Percentiles rank a stretch among this genome's conserved stretches.
Conservation (phyloP, 2,329 filamentous ascomycete species). For the Microdochium nivale region DNA sequence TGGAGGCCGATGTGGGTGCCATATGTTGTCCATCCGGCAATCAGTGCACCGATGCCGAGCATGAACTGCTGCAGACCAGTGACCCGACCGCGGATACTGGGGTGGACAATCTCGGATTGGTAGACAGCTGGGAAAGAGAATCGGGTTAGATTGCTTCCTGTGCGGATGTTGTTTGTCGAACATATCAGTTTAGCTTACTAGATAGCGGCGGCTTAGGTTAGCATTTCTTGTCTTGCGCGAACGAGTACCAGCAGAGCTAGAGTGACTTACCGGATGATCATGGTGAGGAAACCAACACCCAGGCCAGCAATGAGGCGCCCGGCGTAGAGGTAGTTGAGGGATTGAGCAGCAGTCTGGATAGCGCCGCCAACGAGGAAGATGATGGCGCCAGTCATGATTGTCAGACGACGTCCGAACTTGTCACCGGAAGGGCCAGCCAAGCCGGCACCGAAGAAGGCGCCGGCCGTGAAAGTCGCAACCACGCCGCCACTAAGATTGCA, state of each 20-base stretch:
- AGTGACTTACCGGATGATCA: conserved; percentile 27
- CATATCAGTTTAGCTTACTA: conserved; percentile 14
- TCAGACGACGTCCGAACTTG: conserved; percentile 50
- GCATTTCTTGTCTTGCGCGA: conserved; percentile 31
- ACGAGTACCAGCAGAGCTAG: neutral
- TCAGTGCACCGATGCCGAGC: conserved; percentile 66
- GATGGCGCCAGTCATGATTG: conserved; percentile 62
- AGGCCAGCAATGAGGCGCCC: conserved; percentile 63
- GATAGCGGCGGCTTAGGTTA: conserved; percentile 2
- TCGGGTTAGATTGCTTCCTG: neutral
- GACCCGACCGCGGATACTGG: conserved; percentile 66
- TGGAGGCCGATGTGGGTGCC: conserved; percentile 31
- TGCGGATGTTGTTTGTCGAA: neutral
- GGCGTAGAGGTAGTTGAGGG: conserved; percentile 53
- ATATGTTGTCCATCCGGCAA: conserved; percentile 67
- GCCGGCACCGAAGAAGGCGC: conserved; percentile 53
- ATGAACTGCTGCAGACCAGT: conserved; percentile 76
- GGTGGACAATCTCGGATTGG: conserved; percentile 72
- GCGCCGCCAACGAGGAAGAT: conserved; percentile 65
- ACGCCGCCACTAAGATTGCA: conserved; percentile 48
- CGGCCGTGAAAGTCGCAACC: conserved; percentile 69
- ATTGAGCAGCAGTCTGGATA: conserved; percentile 61
- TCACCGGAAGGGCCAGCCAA: conserved; percentile 52
- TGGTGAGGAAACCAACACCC: conserved; percentile 38
- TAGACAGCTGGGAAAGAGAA: conserved; percentile 44